phyloP scores from a whole-genome alignment of 805 yeast genomes.

The Pichia sporocuriosa region DNA sequence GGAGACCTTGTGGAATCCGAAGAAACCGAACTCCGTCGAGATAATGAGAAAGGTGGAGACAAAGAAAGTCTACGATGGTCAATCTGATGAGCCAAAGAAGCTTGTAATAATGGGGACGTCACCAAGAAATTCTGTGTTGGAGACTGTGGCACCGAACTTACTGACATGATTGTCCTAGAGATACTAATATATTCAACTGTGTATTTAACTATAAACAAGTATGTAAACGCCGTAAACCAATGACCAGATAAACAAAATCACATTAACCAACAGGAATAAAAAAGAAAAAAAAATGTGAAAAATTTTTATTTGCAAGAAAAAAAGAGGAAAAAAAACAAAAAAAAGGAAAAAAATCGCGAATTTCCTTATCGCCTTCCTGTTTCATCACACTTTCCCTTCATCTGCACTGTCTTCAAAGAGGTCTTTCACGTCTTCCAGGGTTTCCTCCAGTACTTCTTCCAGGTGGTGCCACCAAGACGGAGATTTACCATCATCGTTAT shows the following conservation, averaged over 20 bases:
- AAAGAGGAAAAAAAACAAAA: background rate
- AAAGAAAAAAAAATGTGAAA: background rate
- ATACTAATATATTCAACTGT: background rate
- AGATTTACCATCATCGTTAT: background rate
- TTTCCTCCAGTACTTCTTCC: conserved; percentile 4
- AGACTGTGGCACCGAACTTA: conserved; percentile 3
- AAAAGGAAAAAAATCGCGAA: background rate
- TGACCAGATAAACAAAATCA: too few species aligned
- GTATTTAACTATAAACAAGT: background rate
- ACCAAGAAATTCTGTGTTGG: background rate
- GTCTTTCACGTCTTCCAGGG: background rate
- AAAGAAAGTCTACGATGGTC: background rate
- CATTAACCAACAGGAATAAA: background rate
- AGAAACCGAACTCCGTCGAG: conserved; percentile 1
- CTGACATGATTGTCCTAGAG: background rate
- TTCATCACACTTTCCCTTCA: too few species aligned
- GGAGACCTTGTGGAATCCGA: conserved; percentile 2
- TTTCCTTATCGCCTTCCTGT: background rate
- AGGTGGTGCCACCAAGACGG: conserved; percentile 9
- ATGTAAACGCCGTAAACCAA: too few species aligned
- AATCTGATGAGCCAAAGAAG: conserved; percentile 2
- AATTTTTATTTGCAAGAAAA: too few species aligned
- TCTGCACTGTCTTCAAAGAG: background rate
- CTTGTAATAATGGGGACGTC: background rate
- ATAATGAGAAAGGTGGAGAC: conserved; percentile 2